These are phyloP conservation scores for Trichomonas tenax DNA, from an alignment of 208 protist species.

Conservation along the genomic window DNA sequence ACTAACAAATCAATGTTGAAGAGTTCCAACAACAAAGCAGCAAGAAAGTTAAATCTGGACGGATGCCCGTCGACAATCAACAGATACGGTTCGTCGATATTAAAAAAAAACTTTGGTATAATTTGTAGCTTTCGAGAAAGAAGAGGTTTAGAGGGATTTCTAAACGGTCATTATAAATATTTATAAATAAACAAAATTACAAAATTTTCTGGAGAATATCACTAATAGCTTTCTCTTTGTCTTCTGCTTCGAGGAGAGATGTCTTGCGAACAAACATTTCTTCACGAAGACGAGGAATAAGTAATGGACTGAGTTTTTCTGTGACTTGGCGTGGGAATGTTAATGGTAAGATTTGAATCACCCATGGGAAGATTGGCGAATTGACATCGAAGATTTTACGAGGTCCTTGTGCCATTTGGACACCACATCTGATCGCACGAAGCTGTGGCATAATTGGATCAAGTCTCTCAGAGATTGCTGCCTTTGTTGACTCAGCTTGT, in stretches of 20 bases:
- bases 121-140: no score
- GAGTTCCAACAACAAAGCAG: no score
- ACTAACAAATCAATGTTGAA: no score
- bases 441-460: not conserved
- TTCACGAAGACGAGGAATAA: not conserved
- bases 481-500: not conserved
- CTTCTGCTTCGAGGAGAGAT: not conserved
- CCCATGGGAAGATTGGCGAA: not conserved
- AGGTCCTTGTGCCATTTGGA: not conserved
- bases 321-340: not conserved
- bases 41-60: no score
- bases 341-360: not conserved
- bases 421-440: not conserved
- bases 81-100: no score
- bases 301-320: not conserved
- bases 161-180: no score
- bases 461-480: not conserved
- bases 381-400: not conserved
- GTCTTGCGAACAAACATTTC: not conserved
- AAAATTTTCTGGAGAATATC: not conserved
- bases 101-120: no score
- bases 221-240: not conserved
- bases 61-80: no score
- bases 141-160: no score
- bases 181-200: not conserved